These are phyloP conservation scores for Chrysanthemum makinoi DNA, from an alignment of 129 eudicot species.

Conservation along the genomic window DNA sequence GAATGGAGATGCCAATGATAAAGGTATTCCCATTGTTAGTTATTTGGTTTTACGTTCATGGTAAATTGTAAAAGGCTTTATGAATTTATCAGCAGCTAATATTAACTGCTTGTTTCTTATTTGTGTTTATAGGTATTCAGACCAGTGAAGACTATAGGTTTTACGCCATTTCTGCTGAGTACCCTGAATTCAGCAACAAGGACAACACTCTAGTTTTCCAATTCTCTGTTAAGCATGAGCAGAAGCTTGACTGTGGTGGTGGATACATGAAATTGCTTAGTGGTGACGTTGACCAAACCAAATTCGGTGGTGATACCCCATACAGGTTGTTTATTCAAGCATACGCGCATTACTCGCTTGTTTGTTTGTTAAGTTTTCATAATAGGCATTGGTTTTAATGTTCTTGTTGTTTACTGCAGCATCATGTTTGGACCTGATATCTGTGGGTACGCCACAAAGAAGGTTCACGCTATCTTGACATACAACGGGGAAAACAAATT, in stretches of 20 bases:
- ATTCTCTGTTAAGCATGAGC: slow-evolving; percentile 86
- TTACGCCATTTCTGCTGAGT: slow-evolving; percentile 86
- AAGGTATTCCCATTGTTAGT: slow-evolving; percentile 44
- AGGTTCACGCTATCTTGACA: slow-evolving; percentile 92
- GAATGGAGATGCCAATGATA: slow-evolving; percentile 90
- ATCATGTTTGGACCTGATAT: slow-evolving; percentile 99
- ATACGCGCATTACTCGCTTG: no score
- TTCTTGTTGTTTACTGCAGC: slow-evolving; percentile 34
- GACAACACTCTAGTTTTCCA: slow-evolving; percentile 77
- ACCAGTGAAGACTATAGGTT: slow-evolving; percentile 96
- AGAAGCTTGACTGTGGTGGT: slow-evolving; percentile 94
- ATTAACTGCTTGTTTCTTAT: not conserved
- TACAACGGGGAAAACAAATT: slow-evolving; percentile 80
- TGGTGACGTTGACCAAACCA: slow-evolving; percentile 69
- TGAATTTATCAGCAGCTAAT: no score
- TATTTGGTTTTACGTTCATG: not conserved
- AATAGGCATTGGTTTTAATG: no score
- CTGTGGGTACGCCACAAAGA: slow-evolving; percentile 92
- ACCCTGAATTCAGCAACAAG: slow-evolving; percentile 87
- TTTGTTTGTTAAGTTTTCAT: no score
- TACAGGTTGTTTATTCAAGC: slow-evolving; percentile 48
- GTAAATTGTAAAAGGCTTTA: no score
- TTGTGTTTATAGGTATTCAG: slow-evolving; percentile 65
- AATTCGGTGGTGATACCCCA: slow-evolving; percentile 88
- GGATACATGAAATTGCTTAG: slow-evolving; percentile 88